phyloP scores from a whole-genome alignment of 495 filamentous ascomycete species.

The Antarctomyces pellizariae region DNA sequence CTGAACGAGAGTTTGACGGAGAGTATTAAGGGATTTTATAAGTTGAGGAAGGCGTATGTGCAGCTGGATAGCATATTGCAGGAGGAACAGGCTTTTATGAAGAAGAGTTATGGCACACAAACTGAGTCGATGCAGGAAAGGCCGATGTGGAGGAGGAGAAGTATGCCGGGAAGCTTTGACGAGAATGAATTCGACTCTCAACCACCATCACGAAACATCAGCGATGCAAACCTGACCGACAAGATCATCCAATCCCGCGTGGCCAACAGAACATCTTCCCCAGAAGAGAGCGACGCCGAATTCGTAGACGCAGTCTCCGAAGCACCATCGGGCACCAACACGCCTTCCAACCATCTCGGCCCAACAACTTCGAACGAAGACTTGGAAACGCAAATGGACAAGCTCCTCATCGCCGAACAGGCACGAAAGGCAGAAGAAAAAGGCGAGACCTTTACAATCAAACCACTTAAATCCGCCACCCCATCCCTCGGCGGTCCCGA shows the following conservation, averaged over 20 bases:
- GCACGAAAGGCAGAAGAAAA: too few species aligned
- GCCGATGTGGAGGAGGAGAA: slow-evolving; percentile 9
- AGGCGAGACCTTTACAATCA: not conserved
- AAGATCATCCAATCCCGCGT: slow-evolving; percentile 6
- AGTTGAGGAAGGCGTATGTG: slow-evolving; percentile 70
- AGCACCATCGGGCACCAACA: slow-evolving; percentile 12
- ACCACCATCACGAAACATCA: slow-evolving; percentile 4
- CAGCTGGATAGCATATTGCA: slow-evolving; percentile 52
- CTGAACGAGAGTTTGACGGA: slow-evolving; percentile 87
- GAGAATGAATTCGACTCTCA: slow-evolving; percentile 14
- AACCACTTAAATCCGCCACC: slow-evolving; percentile 6
- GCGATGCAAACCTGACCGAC: slow-evolving; percentile 4
- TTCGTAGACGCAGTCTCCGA: slow-evolving; percentile 15
- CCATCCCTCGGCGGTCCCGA: slow-evolving; percentile 5
- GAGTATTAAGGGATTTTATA: slow-evolving; percentile 78
- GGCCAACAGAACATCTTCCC: slow-evolving; percentile 3
- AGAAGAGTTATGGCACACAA: slow-evolving; percentile 4
- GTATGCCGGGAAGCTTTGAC: slow-evolving; percentile 17
- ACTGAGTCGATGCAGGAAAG: slow-evolving; percentile 1
- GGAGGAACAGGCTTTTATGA: slow-evolving; percentile 20
- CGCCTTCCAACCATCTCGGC: slow-evolving; percentile 10
- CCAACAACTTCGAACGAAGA: slow-evolving; percentile 4
- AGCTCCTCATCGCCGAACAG: too few species aligned
- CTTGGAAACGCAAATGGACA: too few species aligned
- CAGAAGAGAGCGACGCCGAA: slow-evolving; percentile 10